Conservation (phyloP, 2,329 filamentous ascomycete genomes). For the Botrytis tulipae region DNA sequence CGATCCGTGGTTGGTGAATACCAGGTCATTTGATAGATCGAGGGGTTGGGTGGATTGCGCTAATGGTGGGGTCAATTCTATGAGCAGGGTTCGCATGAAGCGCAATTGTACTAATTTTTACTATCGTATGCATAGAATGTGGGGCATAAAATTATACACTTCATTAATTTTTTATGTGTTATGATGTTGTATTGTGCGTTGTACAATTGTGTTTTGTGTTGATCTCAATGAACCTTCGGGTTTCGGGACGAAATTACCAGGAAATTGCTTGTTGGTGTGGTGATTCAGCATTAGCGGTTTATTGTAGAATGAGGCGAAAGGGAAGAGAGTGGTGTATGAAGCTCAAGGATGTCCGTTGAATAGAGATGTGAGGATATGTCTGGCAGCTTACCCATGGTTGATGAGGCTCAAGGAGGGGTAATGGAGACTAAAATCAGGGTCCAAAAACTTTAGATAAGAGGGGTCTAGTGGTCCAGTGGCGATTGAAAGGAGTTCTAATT, state of each 20-base stretch:
- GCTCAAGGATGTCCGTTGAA: not conserved
- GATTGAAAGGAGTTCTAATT: not conserved
- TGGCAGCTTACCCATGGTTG: not conserved
- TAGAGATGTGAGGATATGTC: no score
- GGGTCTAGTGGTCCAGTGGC: not conserved
- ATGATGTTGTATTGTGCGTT: conserved; percentile 5
- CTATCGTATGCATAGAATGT: not conserved
- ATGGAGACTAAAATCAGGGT: not conserved
- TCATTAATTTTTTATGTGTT: not conserved
- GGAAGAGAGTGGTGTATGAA: not conserved
- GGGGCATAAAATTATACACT: not conserved
- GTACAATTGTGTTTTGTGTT: not conserved
- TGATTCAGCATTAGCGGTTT: not conserved
- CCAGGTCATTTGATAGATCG: not conserved
- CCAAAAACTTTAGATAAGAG: not conserved
- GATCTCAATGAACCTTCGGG: not conserved
- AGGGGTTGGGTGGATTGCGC: not conserved
- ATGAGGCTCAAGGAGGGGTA: not conserved
- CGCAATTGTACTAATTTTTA: not conserved
- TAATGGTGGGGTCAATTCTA: not conserved
- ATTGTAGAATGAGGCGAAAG: not conserved
- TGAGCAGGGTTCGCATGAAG: conserved; percentile 12
- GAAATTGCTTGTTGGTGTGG: not conserved
- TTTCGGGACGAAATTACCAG: not conserved
- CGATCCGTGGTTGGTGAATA: not conserved